Evolutionary conservation across 2,329 filamentous ascomycete species (phyloP).

Genomic region (Apiospora aurea): DNA sequence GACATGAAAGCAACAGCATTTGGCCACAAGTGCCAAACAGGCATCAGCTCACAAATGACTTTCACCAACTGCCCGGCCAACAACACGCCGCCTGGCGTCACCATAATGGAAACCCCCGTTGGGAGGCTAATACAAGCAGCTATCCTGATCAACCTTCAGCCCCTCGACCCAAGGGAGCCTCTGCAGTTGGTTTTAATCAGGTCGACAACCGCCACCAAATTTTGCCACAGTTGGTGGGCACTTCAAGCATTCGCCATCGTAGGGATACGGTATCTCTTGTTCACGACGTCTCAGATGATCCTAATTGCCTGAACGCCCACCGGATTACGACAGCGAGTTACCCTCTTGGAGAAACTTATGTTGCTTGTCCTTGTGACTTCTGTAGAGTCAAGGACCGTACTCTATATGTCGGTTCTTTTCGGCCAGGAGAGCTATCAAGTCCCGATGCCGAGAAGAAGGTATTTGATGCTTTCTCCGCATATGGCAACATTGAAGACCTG

Average conservation of each 20-base stretch:
- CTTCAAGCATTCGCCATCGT: neutral
- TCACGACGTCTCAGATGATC: neutral
- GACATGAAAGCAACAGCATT: neutral
- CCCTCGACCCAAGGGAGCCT: neutral
- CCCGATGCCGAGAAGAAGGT: neutral
- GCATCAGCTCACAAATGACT: neutral
- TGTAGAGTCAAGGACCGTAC: constrained; percentile 18
- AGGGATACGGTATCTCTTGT: neutral
- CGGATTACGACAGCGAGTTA: neutral
- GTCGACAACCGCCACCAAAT: neutral
- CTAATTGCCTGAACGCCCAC: neutral
- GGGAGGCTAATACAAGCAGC: neutral
- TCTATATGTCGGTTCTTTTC: constrained; percentile 22
- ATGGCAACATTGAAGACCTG: neutral
- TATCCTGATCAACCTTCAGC: neutral
- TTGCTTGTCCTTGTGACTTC: constrained; percentile 20
- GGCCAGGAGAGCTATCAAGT: neutral
- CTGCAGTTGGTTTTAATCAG: neutral
- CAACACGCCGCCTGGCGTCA: neutral
- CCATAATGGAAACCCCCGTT: neutral
- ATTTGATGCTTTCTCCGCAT: neutral
- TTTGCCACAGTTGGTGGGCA: neutral
- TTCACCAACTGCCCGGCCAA: neutral
- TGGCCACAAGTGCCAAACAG: neutral
- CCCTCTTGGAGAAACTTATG: neutral